phyloP scores from a whole-genome alignment of 176 grass and related monocot genomes.

The Eragrostis nindensis region DNA sequence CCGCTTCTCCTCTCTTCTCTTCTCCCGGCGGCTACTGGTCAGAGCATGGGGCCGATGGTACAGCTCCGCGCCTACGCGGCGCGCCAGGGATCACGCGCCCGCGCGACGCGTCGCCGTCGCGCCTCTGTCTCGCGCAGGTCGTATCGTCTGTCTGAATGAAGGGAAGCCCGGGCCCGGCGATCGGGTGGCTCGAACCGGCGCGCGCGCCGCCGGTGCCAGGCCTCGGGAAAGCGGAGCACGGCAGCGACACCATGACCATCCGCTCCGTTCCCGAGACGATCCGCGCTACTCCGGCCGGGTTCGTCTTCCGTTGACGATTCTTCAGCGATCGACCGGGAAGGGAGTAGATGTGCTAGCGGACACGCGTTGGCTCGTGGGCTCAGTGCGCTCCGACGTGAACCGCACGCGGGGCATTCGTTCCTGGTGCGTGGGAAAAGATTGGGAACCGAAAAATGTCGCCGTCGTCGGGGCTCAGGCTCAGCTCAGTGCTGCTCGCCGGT shows the following conservation, averaged over 20 bases:
- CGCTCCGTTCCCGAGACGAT: neutral
- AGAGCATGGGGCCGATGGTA: neutral
- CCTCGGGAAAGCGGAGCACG: neutral
- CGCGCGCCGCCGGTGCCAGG: neutral
- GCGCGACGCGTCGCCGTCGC: too few relatives aligned
- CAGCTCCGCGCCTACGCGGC: too few relatives aligned
- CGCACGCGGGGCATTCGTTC: too few relatives aligned
- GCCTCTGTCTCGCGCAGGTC: too few relatives aligned
- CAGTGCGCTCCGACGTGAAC: too few relatives aligned
- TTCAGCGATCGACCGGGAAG: too few relatives aligned
- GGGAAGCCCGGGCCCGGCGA: neutral
- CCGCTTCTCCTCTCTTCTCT: too few relatives aligned
- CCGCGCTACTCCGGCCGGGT: neutral
- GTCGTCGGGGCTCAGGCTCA: neutral
- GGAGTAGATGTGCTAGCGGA: too few relatives aligned
- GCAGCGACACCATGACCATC: neutral
- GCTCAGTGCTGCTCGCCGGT: neutral
- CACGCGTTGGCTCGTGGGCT: too few relatives aligned
- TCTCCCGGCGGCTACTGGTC: too few relatives aligned
- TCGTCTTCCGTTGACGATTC: neutral
- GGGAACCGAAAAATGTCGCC: neutral
- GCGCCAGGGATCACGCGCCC: too few relatives aligned
- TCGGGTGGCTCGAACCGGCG: neutral
- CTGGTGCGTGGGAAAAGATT: neutral
- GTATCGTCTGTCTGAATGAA: too few relatives aligned